phyloP scores from a whole-genome alignment of 805 yeast species.

The Ascoidea asiatica region DNA sequence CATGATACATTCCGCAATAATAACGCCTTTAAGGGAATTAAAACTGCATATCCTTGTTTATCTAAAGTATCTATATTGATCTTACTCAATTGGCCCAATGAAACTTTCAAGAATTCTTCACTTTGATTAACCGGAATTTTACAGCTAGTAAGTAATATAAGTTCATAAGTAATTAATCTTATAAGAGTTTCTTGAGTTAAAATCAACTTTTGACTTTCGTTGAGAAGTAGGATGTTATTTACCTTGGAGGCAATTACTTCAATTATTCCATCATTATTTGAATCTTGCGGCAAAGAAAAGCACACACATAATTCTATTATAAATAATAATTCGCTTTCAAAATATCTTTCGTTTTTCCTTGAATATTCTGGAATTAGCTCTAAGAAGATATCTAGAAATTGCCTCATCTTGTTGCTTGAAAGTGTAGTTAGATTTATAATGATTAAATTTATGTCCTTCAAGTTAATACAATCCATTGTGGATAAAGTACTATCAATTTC shows the following conservation, averaged over 20 bases:
- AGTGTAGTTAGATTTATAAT: too few species aligned
- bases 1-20: not conserved
- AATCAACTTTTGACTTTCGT: constrained; percentile 19
- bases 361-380: constrained; percentile 3
- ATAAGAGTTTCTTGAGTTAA: constrained; percentile 16
- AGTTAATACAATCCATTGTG: constrained; percentile 66
- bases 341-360: constrained; percentile 19
- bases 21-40: constrained; percentile 27
- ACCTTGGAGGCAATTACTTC: constrained; percentile 13
- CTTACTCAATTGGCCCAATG: not conserved
- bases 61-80: constrained; percentile 14
- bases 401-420: not conserved
- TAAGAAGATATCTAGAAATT: not conserved
- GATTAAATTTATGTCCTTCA: too few species aligned
- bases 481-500: constrained; percentile 79
- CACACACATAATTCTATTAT: constrained; percentile 30
- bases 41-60: constrained; percentile 30
- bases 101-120: constrained; percentile 3
- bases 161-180: constrained; percentile 38
- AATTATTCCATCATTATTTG: constrained; percentile 19
- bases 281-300: constrained; percentile 12
- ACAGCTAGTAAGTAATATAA: constrained; percentile 26
- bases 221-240: constrained; percentile 6
- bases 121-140: constrained; percentile 14
- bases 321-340: constrained; percentile 34